A percentile compares a stretch with the other conserved stretches of the same genome.
Conservation (phyloP, 1,284 basidiomycete species). For the Leccinum angustisporum region DNA sequence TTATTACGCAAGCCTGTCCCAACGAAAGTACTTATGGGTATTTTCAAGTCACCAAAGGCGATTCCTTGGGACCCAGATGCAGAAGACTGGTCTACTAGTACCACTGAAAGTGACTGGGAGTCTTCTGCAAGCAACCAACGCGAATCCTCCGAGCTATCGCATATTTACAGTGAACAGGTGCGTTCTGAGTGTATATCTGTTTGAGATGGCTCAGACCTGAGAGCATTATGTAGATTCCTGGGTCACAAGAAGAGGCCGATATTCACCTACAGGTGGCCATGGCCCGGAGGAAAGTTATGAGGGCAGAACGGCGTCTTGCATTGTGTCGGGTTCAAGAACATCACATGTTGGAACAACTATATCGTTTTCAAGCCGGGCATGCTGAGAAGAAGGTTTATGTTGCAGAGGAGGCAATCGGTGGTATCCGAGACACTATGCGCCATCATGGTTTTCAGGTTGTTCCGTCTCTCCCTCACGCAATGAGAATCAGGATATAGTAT, state of each 20-base stretch:
- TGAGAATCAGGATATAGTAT: no score
- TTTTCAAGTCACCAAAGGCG: background rate
- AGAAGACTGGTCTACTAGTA: background rate
- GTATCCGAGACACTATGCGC: background rate
- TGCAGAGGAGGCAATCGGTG: background rate
- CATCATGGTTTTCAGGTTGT: background rate
- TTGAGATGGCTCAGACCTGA: background rate
- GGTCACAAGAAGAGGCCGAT: background rate
- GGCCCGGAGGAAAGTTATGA: background rate
- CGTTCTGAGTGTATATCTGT: background rate
- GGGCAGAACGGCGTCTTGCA: background rate
- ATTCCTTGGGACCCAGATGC: background rate
- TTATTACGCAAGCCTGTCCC: no score
- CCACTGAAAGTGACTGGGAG: background rate
- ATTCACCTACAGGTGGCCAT: background rate
- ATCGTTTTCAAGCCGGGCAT: background rate
- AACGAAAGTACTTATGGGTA: no score
- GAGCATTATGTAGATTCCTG: background rate
- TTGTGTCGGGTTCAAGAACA: background rate
- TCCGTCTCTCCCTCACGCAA: background rate
- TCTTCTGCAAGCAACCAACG: background rate
- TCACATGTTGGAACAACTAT: background rate
- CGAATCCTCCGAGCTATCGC: background rate
- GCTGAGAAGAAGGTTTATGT: background rate
- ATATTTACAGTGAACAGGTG: background rate